These are phyloP conservation scores for Coemansia umbellata DNA, from an alignment of 192 early-diverging fungal genomes.

Conservation along the genomic window DNA sequence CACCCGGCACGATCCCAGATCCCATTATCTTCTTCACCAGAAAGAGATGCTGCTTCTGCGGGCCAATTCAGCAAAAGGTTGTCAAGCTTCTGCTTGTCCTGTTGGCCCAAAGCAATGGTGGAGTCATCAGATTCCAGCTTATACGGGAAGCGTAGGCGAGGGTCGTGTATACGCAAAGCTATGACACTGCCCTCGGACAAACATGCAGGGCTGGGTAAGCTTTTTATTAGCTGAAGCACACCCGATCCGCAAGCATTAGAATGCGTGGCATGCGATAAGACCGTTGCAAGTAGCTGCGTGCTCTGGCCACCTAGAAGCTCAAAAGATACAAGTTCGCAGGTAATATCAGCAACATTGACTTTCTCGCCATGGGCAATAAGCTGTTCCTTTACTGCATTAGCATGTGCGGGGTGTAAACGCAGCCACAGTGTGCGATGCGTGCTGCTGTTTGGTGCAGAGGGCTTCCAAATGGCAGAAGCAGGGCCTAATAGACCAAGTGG, in stretches of 20 bases:
- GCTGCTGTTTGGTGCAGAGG: conserved; percentile 16
- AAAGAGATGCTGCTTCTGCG: conserved; percentile 37
- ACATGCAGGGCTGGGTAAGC: conserved; percentile 61
- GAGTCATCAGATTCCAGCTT: not conserved
- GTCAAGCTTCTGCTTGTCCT: conserved; percentile 29
- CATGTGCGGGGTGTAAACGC: conserved; percentile 74
- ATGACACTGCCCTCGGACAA: conserved; percentile 79
- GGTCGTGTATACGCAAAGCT: conserved; percentile 78
- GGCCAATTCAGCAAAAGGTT: conserved; percentile 60
- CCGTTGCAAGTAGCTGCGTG: conserved; percentile 65
- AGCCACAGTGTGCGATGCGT: conserved; percentile 63
- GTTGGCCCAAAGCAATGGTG: not conserved
- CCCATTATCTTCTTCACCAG: conserved; percentile 5
- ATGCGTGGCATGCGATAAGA: conserved; percentile 43
- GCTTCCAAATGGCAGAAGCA: conserved; percentile 72
- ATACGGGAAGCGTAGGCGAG: conserved; percentile 62
- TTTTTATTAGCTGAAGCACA: conserved; percentile 5
- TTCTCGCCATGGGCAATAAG: conserved; percentile 2
- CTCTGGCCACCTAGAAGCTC: conserved; percentile 79
- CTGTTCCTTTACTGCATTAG: conserved; percentile 45
- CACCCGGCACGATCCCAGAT: conserved; percentile 60
- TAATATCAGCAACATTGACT: conserved; percentile 50
- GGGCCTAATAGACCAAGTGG: conserved; percentile 62
- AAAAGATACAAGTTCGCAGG: conserved; percentile 64
- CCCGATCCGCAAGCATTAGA: not conserved